Percentiles rank a stretch among this genome's conserved stretches.
Conservation (phyloP, 2,329 filamentous ascomycete genomes). For the Colletotrichum sp. region DNA sequence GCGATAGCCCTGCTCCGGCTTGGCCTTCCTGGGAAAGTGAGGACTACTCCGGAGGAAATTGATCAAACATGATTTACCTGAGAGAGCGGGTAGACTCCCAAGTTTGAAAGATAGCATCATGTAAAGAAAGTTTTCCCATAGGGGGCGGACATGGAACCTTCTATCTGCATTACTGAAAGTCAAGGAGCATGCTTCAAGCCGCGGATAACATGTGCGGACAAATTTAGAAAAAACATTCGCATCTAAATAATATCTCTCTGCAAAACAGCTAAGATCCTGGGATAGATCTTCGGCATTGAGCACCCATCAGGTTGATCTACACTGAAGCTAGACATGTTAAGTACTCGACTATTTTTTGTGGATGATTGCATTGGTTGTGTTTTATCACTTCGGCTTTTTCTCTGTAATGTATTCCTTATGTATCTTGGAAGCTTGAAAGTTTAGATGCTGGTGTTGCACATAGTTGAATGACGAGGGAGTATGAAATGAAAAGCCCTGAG, state of each 20-base stretch:
- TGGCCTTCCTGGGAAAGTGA: neutral
- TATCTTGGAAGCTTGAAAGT: neutral
- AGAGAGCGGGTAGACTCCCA: neutral
- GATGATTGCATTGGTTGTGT: neutral
- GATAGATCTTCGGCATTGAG: neutral
- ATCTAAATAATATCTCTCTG: neutral
- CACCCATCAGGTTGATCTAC: neutral
- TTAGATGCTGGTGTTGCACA: neutral
- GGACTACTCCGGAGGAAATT: neutral
- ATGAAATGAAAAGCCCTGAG: neutral
- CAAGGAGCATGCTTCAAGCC: neutral
- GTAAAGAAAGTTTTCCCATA: neutral
- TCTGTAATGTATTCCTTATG: neutral
- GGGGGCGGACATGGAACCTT: neutral
- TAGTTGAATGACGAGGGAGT: neutral
- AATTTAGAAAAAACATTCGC: rapidly evolving
- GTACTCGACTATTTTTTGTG: neutral
- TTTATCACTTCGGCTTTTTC: neutral
- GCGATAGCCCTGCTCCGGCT: neutral
- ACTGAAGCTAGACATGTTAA: neutral
- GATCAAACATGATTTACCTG: neutral
- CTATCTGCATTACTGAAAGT: neutral
- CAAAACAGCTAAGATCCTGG: neutral
- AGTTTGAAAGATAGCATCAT: neutral
- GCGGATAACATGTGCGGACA: neutral